phyloP scores from a whole-genome alignment of 495 filamentous ascomycete genomes.

The Neurospora sp. region DNA sequence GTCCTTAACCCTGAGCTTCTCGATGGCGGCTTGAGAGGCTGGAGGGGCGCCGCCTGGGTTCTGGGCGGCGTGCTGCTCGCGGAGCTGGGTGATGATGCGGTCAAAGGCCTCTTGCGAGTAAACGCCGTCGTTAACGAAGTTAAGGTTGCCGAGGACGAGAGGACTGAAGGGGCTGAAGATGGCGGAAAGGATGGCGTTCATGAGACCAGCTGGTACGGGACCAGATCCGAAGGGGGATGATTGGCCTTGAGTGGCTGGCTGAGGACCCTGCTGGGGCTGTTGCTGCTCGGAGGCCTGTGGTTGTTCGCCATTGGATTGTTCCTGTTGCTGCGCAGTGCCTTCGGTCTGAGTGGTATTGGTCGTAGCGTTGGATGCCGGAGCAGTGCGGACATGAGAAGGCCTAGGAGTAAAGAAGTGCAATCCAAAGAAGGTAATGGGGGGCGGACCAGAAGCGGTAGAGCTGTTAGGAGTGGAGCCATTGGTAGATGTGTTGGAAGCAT shows the following conservation, averaged over 20 bases:
- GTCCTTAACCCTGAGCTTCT: constrained; percentile 54
- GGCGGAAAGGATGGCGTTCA: constrained; percentile 25
- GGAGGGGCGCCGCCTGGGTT: constrained; percentile 69
- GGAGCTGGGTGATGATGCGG: constrained; percentile 70
- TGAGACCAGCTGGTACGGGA: neutral
- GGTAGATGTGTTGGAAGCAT: neutral
- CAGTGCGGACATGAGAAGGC: neutral
- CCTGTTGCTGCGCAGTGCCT: neutral
- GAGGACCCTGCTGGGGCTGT: neutral
- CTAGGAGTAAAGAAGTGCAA: constrained; percentile 6
- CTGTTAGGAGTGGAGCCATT: neutral
- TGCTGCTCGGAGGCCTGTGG: constrained; percentile 1
- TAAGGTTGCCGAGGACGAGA: constrained; percentile 69
- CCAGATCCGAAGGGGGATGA: neutral
- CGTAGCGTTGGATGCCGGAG: neutral
- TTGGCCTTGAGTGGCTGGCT: constrained; percentile 1
- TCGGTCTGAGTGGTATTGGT: neutral
- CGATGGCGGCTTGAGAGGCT: constrained; percentile 63
- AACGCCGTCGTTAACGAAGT: constrained; percentile 66
- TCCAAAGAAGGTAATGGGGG: constrained; percentile 1
- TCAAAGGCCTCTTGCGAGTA: constrained; percentile 84
- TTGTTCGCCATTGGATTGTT: neutral
- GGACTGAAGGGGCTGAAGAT: constrained; percentile 47
- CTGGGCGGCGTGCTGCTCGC: constrained; percentile 55
- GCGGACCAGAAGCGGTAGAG: neutral